Base-by-base conservation (phyloP, 2,329 filamentous ascomycete species). In the Alternaria sp. region DNA sequence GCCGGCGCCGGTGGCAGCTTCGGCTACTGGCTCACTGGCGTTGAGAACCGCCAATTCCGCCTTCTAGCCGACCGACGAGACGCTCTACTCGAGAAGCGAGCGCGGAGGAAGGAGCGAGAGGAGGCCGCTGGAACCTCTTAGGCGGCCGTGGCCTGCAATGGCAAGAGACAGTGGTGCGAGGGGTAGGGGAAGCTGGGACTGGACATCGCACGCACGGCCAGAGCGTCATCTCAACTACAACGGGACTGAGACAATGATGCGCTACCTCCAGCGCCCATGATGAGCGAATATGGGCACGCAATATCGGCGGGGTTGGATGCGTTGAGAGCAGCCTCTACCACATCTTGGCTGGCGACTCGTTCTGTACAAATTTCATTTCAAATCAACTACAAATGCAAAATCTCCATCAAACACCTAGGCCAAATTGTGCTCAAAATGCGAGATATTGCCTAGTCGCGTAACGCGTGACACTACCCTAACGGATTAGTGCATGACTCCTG, bases 1-100 rank as follows among this genome's bases (percentile, higher is more conserved):
- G 94, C 90, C 63, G 88, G 88, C 72, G 88, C 93, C 68, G 94
- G 94, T 74, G 94, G 90, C 73, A 93, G 91, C 83, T 97, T 98
- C 83, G 96, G 96, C 73, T 97, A 97, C 87, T 99, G 95, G 94
- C 85, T 99, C 73, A 90, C 94, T 84, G 92, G 93, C 67, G 92
- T 98, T 60, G 93, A 97, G 81, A 85, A 92, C 76, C 87, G 89
- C 79, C 95, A 98, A 83, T 87, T 90, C 71, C 87, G 88, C 70
- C 87, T 94, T 67, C 84, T 99, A 63, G 84, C 86, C 70, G 91
- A 95, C 78, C 90, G 94, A 78, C 94, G 94, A 85, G 87, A 92
- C 71, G 82, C 86, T 60, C 86, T 99, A 70, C 84, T 98, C 62
- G 94, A 97, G 85, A 98, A 98, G 90, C 87, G 96, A 79, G 90